Evolutionary conservation across 164 flowering plant genomes (phyloP).

Genomic region (Protea cynaroides): DNA sequence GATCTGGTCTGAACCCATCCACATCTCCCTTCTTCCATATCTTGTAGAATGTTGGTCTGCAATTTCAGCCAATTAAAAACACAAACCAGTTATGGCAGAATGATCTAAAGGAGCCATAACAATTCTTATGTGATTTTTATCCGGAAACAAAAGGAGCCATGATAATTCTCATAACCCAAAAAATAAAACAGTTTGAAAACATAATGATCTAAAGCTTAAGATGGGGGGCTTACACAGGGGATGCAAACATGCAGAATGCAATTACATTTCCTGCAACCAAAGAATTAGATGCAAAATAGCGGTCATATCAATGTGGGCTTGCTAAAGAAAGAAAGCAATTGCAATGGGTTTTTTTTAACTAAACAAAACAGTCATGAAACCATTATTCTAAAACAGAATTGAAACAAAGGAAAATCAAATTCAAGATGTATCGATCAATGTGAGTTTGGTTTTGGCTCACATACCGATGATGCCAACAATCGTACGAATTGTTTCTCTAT

Average conservation of each 20-base stretch:
- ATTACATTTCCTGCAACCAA: constrained; percentile 74
- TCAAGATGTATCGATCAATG: not conserved
- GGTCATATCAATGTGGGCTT: too few species aligned
- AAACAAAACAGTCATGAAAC: not conserved
- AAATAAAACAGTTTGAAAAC: not conserved
- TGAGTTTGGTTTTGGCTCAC: not conserved
- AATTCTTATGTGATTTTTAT: not conserved
- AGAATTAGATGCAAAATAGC: too few species aligned
- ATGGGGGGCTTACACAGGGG: constrained; percentile 43
- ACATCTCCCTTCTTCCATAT: constrained; percentile 27
- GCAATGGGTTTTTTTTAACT: too few species aligned
- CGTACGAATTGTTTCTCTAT: constrained; percentile 13
- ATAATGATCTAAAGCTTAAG: not conserved
- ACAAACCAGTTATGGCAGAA: not conserved
- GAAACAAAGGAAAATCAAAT: not conserved
- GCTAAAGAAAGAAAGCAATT: not conserved
- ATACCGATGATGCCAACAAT: constrained; percentile 38
- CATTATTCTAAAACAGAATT: not conserved
- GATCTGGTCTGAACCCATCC: constrained; percentile 32
- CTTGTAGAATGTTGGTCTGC: constrained; percentile 34
- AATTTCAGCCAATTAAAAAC: not conserved
- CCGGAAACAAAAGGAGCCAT: not conserved
- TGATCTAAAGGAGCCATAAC: not conserved
- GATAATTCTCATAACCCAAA: not conserved
- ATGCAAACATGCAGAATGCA: constrained; percentile 45